Base-by-base conservation (phyloP, 768 basidiomycete genomes). In the Suillus hirtellus region DNA sequence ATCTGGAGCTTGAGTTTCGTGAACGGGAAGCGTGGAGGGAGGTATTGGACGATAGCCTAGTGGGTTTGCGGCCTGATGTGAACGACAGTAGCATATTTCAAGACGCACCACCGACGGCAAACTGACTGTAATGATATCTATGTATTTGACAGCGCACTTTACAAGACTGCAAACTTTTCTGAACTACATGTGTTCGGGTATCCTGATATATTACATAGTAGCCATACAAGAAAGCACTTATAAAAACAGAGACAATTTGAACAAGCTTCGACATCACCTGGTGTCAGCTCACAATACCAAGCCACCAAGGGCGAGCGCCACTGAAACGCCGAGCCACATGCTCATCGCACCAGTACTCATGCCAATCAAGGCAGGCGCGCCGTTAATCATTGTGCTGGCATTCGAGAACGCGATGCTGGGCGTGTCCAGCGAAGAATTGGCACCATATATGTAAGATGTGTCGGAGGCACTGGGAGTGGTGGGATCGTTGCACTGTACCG, bases 391-490 rank as follows among this genome's bases (percentile, higher is more conserved):
- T 7, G 82, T 83, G 0, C 85, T 82, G 53, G 78, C 73, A 69
- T 91, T 91, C 63, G 86, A 86, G 70, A 86, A 84, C 0, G 77
- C 69, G 63, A 92, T 78, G 11, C 76, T 73, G 0, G 90, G 90
- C 0, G 79, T 82, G 62, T 83, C 70, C 34, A 78, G 67, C 8
- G 86, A 80, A 8, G 80, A 68, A 72, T 90, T 89, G 49, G 79
- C 31, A 64, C 80, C 81, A 68, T 91, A 92, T 10, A 86, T 79
- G 71, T 92, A 91, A 12, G 87, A 87, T 1, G 86, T 86, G 9
- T 84, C 78, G 68, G 82, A 80, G 31, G 81, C 65, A 14, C 75
- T 72, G 1, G 81, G 75, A 6, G 79, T 60, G 2, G 69, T 60
- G 4, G 84, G 75, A 67, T 89, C 86, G 7, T 81, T 77, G 74